Evolutionary conservation across 306 rosid genomes (phyloP).

Genomic region (Urtica urens): DNA sequence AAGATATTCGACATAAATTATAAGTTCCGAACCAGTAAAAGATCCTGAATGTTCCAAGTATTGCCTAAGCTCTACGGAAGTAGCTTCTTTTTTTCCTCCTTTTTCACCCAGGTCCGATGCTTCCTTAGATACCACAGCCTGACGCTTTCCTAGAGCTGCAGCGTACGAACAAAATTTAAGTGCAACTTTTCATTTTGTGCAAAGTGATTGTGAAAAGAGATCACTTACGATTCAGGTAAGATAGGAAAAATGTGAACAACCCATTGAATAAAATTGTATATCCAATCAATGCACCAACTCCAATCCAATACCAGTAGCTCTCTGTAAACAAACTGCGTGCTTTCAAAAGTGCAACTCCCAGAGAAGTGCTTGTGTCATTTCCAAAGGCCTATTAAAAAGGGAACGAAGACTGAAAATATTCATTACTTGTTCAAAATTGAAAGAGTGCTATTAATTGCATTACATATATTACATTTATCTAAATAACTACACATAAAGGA

Average conservation of each 20-base stretch:
- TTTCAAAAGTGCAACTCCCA: conserved; percentile 67
- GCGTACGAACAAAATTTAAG: conserved; percentile 14
- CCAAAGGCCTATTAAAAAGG: conserved; percentile 37
- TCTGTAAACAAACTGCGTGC: conserved; percentile 55
- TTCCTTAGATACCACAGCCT: conserved; percentile 82
- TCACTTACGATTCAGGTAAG: conserved; percentile 91
- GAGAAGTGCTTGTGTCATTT: conserved; percentile 35
- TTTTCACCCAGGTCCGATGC: conserved; percentile 78
- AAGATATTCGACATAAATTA: conserved; percentile 2
- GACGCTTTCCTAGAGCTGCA: conserved; percentile 75
- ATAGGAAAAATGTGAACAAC: conserved; percentile 72
- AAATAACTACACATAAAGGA: too few species aligned
- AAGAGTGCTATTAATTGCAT: too few species aligned
- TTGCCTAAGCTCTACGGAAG: conserved; percentile 72
- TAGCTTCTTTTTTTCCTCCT: conserved; percentile 73
- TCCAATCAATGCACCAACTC: conserved; percentile 91
- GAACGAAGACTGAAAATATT: conserved; percentile 10
- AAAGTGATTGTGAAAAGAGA: conserved; percentile 13
- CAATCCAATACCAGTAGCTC: conserved; percentile 99
- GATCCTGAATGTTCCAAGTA: conserved; percentile 79
- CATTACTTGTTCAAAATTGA: conserved; percentile 15
- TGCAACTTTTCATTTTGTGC: conserved; percentile 5
- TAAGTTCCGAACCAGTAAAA: conserved; percentile 45
- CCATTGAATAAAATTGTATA: conserved; percentile 73
- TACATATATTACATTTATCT: too few species aligned